phyloP scores from a whole-genome alignment of 2,329 filamentous ascomycete genomes.

The Aspergillus carbonarius region DNA sequence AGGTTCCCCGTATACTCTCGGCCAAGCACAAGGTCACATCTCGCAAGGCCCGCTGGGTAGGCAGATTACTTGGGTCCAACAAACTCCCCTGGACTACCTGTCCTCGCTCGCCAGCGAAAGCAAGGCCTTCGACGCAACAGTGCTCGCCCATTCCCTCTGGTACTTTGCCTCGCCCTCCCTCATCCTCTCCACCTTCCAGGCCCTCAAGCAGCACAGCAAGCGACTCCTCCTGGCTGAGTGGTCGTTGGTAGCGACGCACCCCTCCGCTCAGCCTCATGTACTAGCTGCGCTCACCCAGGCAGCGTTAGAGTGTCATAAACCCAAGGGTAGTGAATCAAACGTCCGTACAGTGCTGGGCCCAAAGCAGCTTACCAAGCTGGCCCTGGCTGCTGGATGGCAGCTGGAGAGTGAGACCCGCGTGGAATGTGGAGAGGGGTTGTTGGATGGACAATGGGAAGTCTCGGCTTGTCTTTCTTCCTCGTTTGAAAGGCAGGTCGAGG shows the following conservation, averaged over 20 bases:
- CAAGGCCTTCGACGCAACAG: constrained; percentile 33
- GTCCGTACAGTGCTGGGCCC: constrained; percentile 50
- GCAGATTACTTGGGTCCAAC: constrained; percentile 15
- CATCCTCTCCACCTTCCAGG: constrained; percentile 39
- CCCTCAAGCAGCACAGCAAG: constrained; percentile 32
- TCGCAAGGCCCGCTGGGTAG: constrained; percentile 10
- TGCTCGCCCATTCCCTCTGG: constrained; percentile 51
- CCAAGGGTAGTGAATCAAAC: constrained; percentile 42
- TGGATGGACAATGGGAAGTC: constrained; percentile 52
- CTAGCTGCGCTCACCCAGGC: constrained; percentile 51
- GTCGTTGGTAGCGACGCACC: constrained; percentile 42
- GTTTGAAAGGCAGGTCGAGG: constrained; percentile 13
- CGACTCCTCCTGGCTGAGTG: constrained; percentile 50
- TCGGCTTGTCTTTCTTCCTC: constrained; percentile 18
- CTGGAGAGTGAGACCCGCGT: constrained; percentile 23
- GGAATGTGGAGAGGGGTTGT: constrained; percentile 37
- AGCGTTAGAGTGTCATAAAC: constrained; percentile 37
- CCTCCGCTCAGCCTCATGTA: constrained; percentile 49
- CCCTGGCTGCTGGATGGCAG: constrained; percentile 1
- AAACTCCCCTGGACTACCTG: constrained; percentile 25
- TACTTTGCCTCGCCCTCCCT: constrained; percentile 49
- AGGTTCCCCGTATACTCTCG: constrained; percentile 18
- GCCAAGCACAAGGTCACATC: constrained; percentile 15
- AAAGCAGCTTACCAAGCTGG: constrained; percentile 40
- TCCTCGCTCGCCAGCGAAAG: constrained; percentile 16